A percentile compares a stretch with the other conserved stretches of the same genome.
Evolutionary conservation across 2,329 filamentous ascomycete genomes (phyloP).

Genomic region (Albophoma yamanashiensis): DNA sequence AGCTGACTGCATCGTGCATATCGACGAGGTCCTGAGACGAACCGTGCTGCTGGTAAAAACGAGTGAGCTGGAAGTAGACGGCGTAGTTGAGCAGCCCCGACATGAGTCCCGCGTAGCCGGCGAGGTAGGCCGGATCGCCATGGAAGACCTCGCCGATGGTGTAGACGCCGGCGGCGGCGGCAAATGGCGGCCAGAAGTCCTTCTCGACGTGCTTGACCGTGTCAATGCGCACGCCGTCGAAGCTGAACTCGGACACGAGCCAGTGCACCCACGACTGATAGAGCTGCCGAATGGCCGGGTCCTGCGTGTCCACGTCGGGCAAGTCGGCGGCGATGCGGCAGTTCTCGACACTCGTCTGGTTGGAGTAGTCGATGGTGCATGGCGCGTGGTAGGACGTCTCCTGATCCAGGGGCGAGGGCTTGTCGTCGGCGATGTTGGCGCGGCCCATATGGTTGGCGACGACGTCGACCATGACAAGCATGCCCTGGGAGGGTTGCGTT

Average conservation of each 20-base stretch:
- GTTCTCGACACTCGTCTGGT: constrained; percentile 34
- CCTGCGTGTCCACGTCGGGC: constrained; percentile 50
- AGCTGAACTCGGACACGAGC: constrained; percentile 48
- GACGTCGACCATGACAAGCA: constrained; percentile 51
- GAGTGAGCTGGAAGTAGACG: constrained; percentile 30
- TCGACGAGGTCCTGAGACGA: constrained; percentile 27
- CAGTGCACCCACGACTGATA: constrained; percentile 48
- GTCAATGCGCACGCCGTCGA: constrained; percentile 52
- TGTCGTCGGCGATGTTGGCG: constrained; percentile 34
- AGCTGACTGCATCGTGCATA: constrained; percentile 24
- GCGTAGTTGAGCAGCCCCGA: constrained; percentile 53
- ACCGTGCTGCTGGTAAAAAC: constrained; percentile 26
- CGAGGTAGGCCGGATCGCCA: constrained; percentile 38
- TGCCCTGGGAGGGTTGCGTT: constrained; percentile 9
- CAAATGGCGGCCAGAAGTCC: constrained; percentile 46
- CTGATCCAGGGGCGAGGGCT: constrained; percentile 36
- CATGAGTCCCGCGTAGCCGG: constrained; percentile 42
- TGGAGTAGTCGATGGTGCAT: constrained; percentile 45
- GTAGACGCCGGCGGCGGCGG: constrained; percentile 44
- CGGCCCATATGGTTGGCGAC: constrained; percentile 49
- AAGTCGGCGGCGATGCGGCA: constrained; percentile 46
- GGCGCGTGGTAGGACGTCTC: constrained; percentile 48
- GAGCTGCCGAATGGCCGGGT: constrained; percentile 32
- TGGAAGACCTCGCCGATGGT: constrained; percentile 50
- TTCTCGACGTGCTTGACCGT: constrained; percentile 52